Evolutionary conservation across 2,329 filamentous ascomycete species (phyloP).

Genomic region (Bimuria novae-zelandiae): DNA sequence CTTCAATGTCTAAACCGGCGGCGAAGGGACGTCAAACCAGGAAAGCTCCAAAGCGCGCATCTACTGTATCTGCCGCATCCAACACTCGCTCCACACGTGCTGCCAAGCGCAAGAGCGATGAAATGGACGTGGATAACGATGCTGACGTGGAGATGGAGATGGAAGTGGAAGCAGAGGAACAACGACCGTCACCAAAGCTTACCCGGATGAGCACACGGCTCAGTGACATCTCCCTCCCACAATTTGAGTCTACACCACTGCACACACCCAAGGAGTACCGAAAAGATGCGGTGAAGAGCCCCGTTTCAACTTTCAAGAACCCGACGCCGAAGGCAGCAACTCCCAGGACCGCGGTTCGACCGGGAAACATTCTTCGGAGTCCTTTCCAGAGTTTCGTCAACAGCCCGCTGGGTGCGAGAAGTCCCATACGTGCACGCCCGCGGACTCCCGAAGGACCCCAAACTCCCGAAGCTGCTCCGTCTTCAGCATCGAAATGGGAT

Average conservation of each 20-base stretch:
- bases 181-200: constrained; percentile 8
- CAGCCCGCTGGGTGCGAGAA: constrained; percentile 43
- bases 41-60: constrained; percentile 9
- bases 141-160: neutral
- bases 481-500: constrained; percentile 62
- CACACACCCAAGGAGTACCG: constrained; percentile 50
- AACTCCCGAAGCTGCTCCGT: neutral
- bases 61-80: constrained; percentile 8
- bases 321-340: neutral
- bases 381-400: constrained; percentile 12
- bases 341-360: neutral
- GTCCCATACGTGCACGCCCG: constrained; percentile 25
- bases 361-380: constrained; percentile 20
- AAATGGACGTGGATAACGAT: constrained; percentile 14
- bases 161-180: neutral
- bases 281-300: neutral
- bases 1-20: constrained; percentile 3
- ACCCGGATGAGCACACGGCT: constrained; percentile 9
- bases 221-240: constrained; percentile 13
- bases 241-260: constrained; percentile 60
- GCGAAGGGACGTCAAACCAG: constrained; percentile 5
- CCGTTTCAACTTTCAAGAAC: neutral
- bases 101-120: constrained; percentile 26
- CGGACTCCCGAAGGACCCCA: constrained; percentile 19
- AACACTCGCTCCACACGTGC: constrained; percentile 17